Percentiles rank a stretch among this genome's conserved stretches.
Conservation (phyloP, 371 early-diverging fungal genomes). For the Lichtheimia hyalospora region DNA sequence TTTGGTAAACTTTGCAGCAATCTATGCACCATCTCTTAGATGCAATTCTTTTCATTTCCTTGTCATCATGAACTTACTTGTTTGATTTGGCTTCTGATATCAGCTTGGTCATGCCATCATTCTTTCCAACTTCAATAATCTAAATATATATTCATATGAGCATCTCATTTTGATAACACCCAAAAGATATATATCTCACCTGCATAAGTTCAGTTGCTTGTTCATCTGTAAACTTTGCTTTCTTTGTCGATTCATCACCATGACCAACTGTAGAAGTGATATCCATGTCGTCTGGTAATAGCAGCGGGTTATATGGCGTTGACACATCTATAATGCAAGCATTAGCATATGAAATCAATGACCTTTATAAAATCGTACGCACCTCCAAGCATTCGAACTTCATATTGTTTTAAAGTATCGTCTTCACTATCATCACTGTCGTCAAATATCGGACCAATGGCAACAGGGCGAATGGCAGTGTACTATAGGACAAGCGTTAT, state of each 20-base stretch:
- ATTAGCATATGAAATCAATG: neutral
- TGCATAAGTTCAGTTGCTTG: constrained; percentile 33
- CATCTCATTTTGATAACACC: too few relatives aligned
- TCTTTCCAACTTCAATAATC: constrained; percentile 26
- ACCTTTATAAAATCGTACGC: neutral
- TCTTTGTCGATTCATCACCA: neutral
- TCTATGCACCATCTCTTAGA: constrained; percentile 2
- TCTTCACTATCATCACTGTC: constrained; percentile 21
- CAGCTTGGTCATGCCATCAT: constrained; percentile 34
- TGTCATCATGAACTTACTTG: constrained; percentile 8
- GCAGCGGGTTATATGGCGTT: neutral
- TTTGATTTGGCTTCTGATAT: constrained; percentile 31
- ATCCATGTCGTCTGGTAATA: constrained; percentile 15
- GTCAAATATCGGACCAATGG: constrained; percentile 60
- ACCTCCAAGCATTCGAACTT: constrained; percentile 16
- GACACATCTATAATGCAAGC: neutral
- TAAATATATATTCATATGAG: neutral
- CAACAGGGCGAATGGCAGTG: constrained; percentile 32
- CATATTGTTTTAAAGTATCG: constrained; percentile 23
- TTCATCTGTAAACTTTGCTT: constrained; percentile 24
- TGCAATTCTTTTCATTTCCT: neutral
- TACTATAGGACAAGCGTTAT: constrained; percentile 6
- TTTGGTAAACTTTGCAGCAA: constrained; percentile 37
- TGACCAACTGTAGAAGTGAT: neutral
- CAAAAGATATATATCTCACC: constrained; percentile 17